These are phyloP conservation scores for Suillus decipiens DNA, from an alignment of 768 basidiomycete genomes.

Conservation along the genomic window DNA sequence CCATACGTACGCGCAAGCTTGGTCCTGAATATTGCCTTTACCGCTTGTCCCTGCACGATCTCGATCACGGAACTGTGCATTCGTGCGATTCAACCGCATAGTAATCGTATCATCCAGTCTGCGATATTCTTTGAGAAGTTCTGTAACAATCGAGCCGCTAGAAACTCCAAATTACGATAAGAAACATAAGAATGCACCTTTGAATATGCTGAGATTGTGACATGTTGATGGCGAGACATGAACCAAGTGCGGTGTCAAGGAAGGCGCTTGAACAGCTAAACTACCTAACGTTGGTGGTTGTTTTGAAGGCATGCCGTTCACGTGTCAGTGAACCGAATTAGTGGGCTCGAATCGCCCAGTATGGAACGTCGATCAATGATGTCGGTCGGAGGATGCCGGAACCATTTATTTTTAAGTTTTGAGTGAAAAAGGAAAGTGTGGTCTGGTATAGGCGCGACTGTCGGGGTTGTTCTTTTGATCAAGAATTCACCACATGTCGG, in stretches of 20 bases:
- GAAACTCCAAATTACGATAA: conserved; percentile 6
- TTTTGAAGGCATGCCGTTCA: conserved; percentile 39
- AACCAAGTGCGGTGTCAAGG: conserved; percentile 59
- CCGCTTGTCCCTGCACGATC: conserved; percentile 51
- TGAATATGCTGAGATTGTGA: conserved; percentile 74
- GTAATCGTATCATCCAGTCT: conserved; percentile 77
- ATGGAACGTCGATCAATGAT: conserved; percentile 5
- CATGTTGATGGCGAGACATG: conserved; percentile 76
- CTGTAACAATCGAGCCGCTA: conserved; percentile 41
- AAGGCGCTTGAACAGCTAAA: conserved; percentile 67
- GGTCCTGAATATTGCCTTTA: conserved; percentile 62
- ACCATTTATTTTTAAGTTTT: neutral
- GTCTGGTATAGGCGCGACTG: conserved; percentile 16
- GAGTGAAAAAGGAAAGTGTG: conserved; percentile 33
- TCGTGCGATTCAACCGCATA: conserved; percentile 80
- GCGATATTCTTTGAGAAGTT: conserved; percentile 81
- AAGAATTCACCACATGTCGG: conserved; percentile 2
- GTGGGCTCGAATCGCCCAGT: conserved; percentile 21
- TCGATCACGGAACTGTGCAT: conserved; percentile 72
- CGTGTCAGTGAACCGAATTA: conserved; percentile 31
- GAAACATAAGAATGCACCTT: conserved; percentile 41
- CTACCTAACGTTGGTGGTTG: conserved; percentile 60
- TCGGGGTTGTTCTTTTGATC: conserved; percentile 7
- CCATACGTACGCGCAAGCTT: conserved; percentile 78
- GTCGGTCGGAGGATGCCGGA: conserved; percentile 3